Evolutionary conservation across 2,329 filamentous ascomycete species (phyloP).

Genomic region (Colletotrichum simmondsii): DNA sequence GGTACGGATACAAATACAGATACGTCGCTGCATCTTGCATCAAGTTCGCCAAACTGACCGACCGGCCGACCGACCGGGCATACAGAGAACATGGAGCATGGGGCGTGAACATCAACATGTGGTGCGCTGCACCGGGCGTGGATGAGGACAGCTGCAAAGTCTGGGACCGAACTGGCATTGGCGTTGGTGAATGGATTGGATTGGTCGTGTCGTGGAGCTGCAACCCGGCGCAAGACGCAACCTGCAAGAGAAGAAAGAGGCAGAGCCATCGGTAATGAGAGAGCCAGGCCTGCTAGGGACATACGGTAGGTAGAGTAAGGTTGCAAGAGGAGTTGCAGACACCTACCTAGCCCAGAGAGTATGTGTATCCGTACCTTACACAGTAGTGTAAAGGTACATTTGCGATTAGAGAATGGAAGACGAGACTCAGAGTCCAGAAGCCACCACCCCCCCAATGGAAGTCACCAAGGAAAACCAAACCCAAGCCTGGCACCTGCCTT

Average conservation of each 20-base stretch:
- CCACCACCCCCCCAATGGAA: neutral
- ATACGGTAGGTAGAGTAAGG: neutral
- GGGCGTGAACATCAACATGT: neutral
- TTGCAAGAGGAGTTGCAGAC: too few species aligned
- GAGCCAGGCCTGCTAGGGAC: neutral
- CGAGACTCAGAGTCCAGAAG: neutral
- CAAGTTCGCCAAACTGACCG: neutral
- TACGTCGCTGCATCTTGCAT: neutral
- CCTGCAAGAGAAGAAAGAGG: neutral
- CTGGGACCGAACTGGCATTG: neutral
- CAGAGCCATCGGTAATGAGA: neutral
- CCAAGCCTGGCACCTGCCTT: slow-evolving; percentile 10
- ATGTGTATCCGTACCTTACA: too few species aligned
- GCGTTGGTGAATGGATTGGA: slow-evolving; percentile 4
- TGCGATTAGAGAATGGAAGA: neutral
- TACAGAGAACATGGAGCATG: neutral
- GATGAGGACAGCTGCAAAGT: neutral
- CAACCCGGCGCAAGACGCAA: slow-evolving; percentile 3
- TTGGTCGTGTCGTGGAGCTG: slow-evolving; percentile 10
- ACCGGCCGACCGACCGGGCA: neutral
- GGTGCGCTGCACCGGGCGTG: neutral
- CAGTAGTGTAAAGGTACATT: too few species aligned
- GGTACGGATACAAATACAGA: neutral
- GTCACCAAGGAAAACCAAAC: neutral
- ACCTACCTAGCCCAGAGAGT: too few species aligned